A percentile compares a stretch with the other conserved stretches of the same genome.
Evolutionary conservation across 257 asterid genomes (phyloP).

Genomic region (Avicennia marina): DNA sequence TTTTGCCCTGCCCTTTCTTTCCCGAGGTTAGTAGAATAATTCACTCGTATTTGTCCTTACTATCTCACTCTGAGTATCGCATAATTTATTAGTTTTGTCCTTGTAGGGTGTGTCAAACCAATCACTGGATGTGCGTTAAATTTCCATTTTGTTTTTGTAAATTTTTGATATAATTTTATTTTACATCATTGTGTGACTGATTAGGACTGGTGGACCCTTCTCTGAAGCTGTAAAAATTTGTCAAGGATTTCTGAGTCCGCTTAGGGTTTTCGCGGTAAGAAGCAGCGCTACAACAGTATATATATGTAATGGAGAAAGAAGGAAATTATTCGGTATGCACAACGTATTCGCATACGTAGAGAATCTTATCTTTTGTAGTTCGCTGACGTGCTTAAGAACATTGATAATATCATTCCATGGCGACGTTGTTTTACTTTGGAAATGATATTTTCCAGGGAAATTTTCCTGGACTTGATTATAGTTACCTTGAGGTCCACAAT

Average conservation of each 20-base stretch:
- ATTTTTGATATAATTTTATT: constrained; percentile 15
- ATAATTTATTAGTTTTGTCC: constrained; percentile 28
- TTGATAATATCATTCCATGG: constrained; percentile 17
- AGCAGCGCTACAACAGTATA: too few species aligned
- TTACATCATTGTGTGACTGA: neutral
- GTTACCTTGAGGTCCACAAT: constrained; percentile 23
- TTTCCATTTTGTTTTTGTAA: constrained; percentile 5
- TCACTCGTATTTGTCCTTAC: too few species aligned
- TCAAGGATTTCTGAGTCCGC: too few species aligned
- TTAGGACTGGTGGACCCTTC: constrained; percentile 49
- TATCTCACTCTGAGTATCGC: too few species aligned
- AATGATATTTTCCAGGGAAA: constrained; percentile 40
- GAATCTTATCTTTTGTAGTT: too few species aligned
- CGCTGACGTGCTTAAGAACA: too few species aligned
- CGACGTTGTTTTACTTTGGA: constrained; percentile 33
- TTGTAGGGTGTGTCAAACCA: constrained; percentile 21
- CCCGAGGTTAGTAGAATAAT: constrained; percentile 16
- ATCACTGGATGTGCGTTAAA: constrained; percentile 16
- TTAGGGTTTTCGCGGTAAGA: constrained; percentile 25
- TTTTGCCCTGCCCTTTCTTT: neutral
- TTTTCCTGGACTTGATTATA: constrained; percentile 29
- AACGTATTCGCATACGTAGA: neutral
- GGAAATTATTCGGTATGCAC: constrained; percentile 50
- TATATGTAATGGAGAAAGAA: constrained; percentile 57
- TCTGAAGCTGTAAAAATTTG: constrained; percentile 27